Percentiles rank a stretch among this genome's conserved stretches.
Evolutionary conservation across 257 asterid species (phyloP).

Genomic region (Solanum commersonii): DNA sequence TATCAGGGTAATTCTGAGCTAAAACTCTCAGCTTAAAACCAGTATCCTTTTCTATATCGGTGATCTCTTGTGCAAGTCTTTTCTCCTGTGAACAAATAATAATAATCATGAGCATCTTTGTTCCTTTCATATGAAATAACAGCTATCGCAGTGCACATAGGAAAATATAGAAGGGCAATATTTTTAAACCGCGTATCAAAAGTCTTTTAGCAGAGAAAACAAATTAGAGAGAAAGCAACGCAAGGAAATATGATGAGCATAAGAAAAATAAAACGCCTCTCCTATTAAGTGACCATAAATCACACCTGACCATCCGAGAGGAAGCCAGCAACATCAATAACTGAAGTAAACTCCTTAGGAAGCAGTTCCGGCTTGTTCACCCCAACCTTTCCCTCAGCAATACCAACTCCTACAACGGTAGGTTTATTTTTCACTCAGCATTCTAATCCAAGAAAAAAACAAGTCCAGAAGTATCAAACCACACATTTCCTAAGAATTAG

Average conservation of each 20-base stretch:
- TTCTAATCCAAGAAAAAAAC: neutral
- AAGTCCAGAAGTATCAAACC: neutral
- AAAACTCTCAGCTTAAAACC: conserved; percentile 79
- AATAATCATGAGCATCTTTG: conserved; percentile 1
- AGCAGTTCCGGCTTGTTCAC: conserved; percentile 93
- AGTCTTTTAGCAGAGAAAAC: neutral
- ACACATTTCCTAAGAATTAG: neutral
- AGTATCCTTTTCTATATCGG: conserved; percentile 68
- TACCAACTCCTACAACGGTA: conserved; percentile 45
- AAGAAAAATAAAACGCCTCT: neutral
- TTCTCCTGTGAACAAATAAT: conserved; percentile 43
- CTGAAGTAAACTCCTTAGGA: conserved; percentile 57
- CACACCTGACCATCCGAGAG: conserved; percentile 92
- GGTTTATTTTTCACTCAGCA: neutral
- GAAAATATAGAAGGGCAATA: neutral
- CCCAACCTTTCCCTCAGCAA: conserved; percentile 66
- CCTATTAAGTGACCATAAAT: neutral
- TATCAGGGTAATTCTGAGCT: conserved; percentile 94
- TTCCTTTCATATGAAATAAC: neutral
- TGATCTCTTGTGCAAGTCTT: conserved; percentile 65
- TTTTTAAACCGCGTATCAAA: neutral
- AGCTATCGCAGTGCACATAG: neutral
- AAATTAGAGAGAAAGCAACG: neutral
- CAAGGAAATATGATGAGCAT: neutral
- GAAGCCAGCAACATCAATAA: conserved; percentile 95